Base-by-base conservation (phyloP, 495 filamentous ascomycete species). In the Aspergillus kassunensis region DNA sequence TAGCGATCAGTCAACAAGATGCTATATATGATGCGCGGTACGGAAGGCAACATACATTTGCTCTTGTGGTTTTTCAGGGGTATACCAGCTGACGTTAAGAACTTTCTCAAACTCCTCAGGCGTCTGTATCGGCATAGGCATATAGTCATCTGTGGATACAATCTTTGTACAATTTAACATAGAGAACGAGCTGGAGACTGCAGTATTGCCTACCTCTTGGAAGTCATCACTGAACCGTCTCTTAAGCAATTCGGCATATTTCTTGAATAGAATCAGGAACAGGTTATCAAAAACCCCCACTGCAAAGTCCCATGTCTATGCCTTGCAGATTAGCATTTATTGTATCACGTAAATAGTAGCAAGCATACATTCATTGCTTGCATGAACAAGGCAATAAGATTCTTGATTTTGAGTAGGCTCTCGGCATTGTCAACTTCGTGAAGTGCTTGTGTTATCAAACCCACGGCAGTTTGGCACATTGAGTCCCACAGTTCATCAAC, bases 401-500 rank as follows among this genome's bases (percentile, higher is more conserved):
- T 89, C 67, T 97, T 97, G 54, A 95, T 92, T 61, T 93, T 92
- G 12, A 96, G 72, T 30, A 99, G 69, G 11, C 83, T 80, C 55
- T 96, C 89, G 8, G 91, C 89, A 61, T 91, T 90, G 24, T 84
- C 83, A 33, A 97, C 83, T 21, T 85, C 81, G 27, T 78, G 73
- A 7, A 97, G 70, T 10, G 90, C 86, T 54, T 81, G 87, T 0
- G 83, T 82, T 55, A 95, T 92, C 30, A 96, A 73, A 19, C 73
- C 78, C 48, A 96, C 88, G 5, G 90, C 86, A 19, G 82, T 82
- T 60, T 95, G 88, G 60, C 91, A 97, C 90, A 97, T 92, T 0
- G 91, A 96, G 62, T 97, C 91, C 93, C 93, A 99, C 6, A 99
- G 78, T 64, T 96, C 91, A 61, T 97, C 92, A 43, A 96, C 87